Evolutionary conservation across 495 filamentous ascomycete species (phyloP).

Genomic region (Hypoxylon cercidicola): DNA sequence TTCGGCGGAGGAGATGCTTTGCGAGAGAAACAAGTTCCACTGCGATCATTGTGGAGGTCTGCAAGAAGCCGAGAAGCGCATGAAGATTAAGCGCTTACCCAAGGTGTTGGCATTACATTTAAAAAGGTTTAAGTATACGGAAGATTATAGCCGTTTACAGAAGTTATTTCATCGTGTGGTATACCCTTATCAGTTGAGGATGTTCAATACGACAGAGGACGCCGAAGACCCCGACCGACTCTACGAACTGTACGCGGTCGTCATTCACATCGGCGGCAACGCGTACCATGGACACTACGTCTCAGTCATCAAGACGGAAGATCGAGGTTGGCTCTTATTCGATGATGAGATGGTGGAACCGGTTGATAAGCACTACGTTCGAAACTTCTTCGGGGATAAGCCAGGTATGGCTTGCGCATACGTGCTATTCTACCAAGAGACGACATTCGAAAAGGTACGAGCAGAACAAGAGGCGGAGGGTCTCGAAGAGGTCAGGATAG

Average conservation of each 20-base stretch:
- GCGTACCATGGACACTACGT: constrained; percentile 99
- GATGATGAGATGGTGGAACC: constrained; percentile 99
- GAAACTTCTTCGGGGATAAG: constrained; percentile 95
- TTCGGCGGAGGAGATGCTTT: constrained; percentile 98
- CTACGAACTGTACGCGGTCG: constrained; percentile 97
- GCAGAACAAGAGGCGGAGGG: constrained; percentile 85
- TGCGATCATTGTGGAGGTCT: constrained; percentile 97
- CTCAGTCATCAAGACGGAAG: constrained; percentile 95
- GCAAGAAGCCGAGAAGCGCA: constrained; percentile 97
- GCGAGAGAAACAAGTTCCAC: constrained; percentile 98
- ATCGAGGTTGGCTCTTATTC: constrained; percentile 94
- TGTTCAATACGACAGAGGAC: constrained; percentile 99
- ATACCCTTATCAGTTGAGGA: constrained; percentile 93
- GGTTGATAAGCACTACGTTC: constrained; percentile 95
- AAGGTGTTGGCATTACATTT: constrained; percentile 91
- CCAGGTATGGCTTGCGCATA: constrained; percentile 94
- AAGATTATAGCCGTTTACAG: constrained; percentile 90
- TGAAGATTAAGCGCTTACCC: constrained; percentile 97
- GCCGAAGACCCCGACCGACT: constrained; percentile 93
- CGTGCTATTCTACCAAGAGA: constrained; percentile 97
- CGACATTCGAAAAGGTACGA: constrained; percentile 86
- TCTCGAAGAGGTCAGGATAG: constrained; percentile 68
- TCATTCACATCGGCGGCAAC: constrained; percentile 98
- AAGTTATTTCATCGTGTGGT: constrained; percentile 98
- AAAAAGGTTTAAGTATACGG: constrained; percentile 98